phyloP scores from a whole-genome alignment of 2,329 filamentous ascomycete species.

The Diplodia mutila region DNA sequence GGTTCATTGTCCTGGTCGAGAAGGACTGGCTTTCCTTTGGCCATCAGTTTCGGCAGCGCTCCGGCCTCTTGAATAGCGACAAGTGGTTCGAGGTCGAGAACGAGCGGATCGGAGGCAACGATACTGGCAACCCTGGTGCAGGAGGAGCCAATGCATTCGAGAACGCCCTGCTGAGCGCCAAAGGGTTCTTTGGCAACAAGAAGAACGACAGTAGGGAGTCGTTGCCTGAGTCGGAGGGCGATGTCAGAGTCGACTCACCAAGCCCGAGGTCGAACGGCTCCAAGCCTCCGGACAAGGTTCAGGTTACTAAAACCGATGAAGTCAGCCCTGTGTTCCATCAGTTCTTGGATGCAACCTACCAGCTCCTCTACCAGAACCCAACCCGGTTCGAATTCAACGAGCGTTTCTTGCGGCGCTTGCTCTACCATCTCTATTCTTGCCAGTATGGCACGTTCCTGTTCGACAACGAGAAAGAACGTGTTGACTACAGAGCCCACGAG shows the following conservation, averaged over 20 bases:
- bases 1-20: constrained; percentile 91
- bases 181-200: constrained; percentile 81
- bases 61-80: constrained; percentile 83
- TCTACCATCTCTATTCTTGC: constrained; percentile 94
- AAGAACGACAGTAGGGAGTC: constrained; percentile 69
- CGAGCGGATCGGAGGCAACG: constrained; percentile 66
- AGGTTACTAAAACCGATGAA: constrained; percentile 79
- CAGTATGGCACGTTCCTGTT: constrained; percentile 97
- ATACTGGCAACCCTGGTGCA: constrained; percentile 52
- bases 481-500: constrained; percentile 69
- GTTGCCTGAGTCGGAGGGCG: constrained; percentile 64
- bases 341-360: constrained; percentile 92
- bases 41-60: constrained; percentile 95
- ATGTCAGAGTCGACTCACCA: constrained; percentile 37
- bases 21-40: constrained; percentile 99
- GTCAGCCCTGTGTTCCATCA: constrained; percentile 97
- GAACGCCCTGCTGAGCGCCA: constrained; percentile 81
- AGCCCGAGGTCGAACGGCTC: constrained; percentile 35
- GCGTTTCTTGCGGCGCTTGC: constrained; percentile 81
- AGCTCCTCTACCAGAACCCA: constrained; percentile 82
- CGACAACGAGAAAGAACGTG: constrained; percentile 89
- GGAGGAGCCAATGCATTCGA: constrained; percentile 75
- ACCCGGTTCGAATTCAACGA: constrained; percentile 96
- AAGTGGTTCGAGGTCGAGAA: constrained; percentile 93
- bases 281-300: constrained; percentile 55